A percentile compares a stretch with the other conserved stretches of the same genome.
These are phyloP conservation scores for Fusarium keratoplasticum DNA, from an alignment of 2,329 filamentous ascomycete genomes.

Conservation along the genomic window DNA sequence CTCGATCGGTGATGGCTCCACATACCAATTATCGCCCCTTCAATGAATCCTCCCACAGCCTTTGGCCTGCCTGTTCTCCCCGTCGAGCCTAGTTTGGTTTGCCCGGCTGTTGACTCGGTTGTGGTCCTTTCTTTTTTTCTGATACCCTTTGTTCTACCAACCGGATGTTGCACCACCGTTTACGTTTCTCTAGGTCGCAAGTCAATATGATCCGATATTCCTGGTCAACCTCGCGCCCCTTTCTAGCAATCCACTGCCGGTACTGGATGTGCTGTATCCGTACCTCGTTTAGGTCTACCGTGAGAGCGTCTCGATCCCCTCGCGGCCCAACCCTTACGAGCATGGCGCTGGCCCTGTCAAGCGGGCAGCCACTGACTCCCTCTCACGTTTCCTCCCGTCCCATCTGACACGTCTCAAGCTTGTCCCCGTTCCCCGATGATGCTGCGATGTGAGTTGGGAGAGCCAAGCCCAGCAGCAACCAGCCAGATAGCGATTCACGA, in stretches of 20 bases:
- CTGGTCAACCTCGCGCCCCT: constrained; percentile 5
- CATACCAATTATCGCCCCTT: constrained; percentile 32
- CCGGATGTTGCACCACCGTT: constrained; percentile 26
- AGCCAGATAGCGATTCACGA: constrained; percentile 13
- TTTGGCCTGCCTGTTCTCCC: constrained; percentile 14
- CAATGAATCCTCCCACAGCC: constrained; percentile 10
- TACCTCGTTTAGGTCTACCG: constrained; percentile 3
- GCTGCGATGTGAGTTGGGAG: constrained; percentile 9
- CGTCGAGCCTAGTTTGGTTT: constrained; percentile 19
- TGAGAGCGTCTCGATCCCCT: constrained; percentile 2
- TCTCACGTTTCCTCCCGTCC: constrained; percentile 24
- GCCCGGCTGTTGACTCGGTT: constrained; percentile 4
- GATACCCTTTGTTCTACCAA: constrained; percentile 17
- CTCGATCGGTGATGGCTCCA: constrained; percentile 22
- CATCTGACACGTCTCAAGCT: constrained; percentile 36
- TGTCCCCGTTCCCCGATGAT: constrained; percentile 22
- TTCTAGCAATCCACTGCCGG: constrained; percentile 8
- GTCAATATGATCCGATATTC: constrained; percentile 29
- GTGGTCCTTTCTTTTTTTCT: constrained; percentile 17
- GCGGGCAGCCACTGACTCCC: constrained; percentile 18
- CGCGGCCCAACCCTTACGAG: constrained; percentile 3
- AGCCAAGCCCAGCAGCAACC: constrained; percentile 20
- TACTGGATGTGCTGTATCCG: not conserved
- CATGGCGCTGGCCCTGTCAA: constrained; percentile 3
- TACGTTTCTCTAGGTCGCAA: constrained; percentile 15